Evolutionary conservation across 352 stramenopile genomes (phyloP), one percentile per base, ranked within the genome.

Genomic region (Pythium brachiatum): DNA sequence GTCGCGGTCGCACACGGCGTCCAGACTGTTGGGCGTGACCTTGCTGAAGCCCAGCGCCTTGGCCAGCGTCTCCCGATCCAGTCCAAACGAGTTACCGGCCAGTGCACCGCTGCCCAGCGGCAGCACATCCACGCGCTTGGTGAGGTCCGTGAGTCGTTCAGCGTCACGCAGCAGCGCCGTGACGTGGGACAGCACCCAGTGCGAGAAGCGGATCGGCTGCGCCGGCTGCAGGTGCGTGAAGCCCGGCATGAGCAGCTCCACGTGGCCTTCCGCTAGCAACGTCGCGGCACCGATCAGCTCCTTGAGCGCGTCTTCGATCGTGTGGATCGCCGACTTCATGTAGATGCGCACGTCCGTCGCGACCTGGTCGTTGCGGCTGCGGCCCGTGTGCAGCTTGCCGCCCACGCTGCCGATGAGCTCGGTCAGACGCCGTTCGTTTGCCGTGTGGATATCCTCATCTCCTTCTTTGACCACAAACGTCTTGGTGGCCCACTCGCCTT

Each of bases 401-500:
- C 95, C 97, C 32, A 97, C 86, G n/a, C 83, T 75, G 47, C 97
- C 97, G 55, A 99, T 91, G 52, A 99, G 78, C 81, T 99, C 97
- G 0, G 96, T 99, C 15, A 99, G 83, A 8, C 97, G 90, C 54
- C 97, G 92, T 74, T 99, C 97, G 73, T 99, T 99, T 46, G 97
- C 97, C 46, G 97, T 99, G 79, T 99, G 97, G 70, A 99, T 99
- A 78, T 99, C 97, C 76, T 99, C 97, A 74, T 99, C 97, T 44
- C 94, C 92, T 11, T 92, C 72, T 64, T 98, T 96, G 16, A 96
- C 67, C 59, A 91, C 74, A 66, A 98, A 98, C 23, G 56, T 72
- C 39, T 79, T 78, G 21, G 52, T 53, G 23, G 60, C 72, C 96
- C 96, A 99, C 79, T 99, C 96, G 27, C 72, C 68, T 38, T 88